Evolutionary conservation across 306 rosid species (phyloP).

Genomic region (Glycine soja): DNA sequence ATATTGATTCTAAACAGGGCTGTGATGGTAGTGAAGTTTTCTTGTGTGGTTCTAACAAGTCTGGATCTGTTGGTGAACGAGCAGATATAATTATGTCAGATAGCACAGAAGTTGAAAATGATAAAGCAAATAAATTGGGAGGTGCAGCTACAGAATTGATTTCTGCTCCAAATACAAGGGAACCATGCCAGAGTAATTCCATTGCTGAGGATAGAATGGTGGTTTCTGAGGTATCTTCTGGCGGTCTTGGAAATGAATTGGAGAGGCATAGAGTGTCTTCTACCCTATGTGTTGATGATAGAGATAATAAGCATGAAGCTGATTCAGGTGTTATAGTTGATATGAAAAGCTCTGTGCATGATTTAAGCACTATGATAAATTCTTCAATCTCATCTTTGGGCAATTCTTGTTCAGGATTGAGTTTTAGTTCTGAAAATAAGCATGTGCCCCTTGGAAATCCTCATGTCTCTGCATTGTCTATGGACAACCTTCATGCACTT

Average conservation of each 20-base stretch:
- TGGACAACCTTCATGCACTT: constrained; percentile 48
- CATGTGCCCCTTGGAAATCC: constrained; percentile 53
- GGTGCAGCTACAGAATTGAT: constrained; percentile 44
- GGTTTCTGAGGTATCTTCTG: constrained; percentile 53
- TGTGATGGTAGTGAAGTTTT: constrained; percentile 49
- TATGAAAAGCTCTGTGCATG: constrained; percentile 50
- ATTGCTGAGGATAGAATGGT: constrained; percentile 54
- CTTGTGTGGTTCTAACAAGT: constrained; percentile 43
- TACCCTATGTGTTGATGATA: constrained; percentile 41
- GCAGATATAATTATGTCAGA: constrained; percentile 40
- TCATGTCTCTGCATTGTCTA: constrained; percentile 41
- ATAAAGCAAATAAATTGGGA: constrained; percentile 45
- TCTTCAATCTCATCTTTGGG: constrained; percentile 52
- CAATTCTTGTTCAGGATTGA: constrained; percentile 62
- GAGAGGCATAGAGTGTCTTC: constrained; percentile 44
- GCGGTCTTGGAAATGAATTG: constrained; percentile 47
- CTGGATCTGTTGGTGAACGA: constrained; percentile 48
- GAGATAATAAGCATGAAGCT: constrained; percentile 48
- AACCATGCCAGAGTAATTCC: constrained; percentile 43
- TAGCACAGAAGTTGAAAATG: constrained; percentile 49
- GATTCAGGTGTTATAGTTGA: constrained; percentile 50
- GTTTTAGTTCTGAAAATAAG: constrained; percentile 53
- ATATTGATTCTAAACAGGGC: constrained; percentile 49
- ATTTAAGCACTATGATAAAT: constrained; percentile 57
- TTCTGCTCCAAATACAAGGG: constrained; percentile 48